phyloP scores from a whole-genome alignment of 2,329 filamentous ascomycete genomes.

The Aureobasidium melanogenum region DNA sequence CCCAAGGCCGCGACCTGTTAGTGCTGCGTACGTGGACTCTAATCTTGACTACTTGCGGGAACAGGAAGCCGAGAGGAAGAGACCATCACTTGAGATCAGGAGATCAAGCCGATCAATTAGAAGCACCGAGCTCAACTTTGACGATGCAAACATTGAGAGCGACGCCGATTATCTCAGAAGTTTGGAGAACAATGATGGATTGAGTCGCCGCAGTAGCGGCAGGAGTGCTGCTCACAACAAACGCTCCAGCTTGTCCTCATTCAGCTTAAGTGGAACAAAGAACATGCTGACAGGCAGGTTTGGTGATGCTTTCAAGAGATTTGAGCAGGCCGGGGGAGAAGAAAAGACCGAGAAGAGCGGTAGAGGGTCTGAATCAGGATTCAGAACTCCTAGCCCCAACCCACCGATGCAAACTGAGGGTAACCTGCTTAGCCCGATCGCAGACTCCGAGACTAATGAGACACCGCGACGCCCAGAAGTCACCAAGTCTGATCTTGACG shows the following conservation, averaged over 20 bases:
- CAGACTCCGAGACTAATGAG: conserved; percentile 66
- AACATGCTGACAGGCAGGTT: conserved; percentile 81
- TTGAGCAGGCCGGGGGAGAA: conserved; percentile 45
- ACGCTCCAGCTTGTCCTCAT: conserved; percentile 60
- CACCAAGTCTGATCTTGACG: conserved; percentile 37
- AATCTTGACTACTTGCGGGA: conserved; percentile 77
- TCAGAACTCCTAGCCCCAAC: conserved; percentile 9
- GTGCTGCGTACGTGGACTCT: conserved; percentile 67
- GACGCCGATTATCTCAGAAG: conserved; percentile 76
- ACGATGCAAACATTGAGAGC: conserved; percentile 63
- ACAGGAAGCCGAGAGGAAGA: conserved; percentile 46
- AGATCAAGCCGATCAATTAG: conserved; percentile 20
- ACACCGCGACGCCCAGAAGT: conserved; percentile 51
- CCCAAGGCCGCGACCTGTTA: conserved; percentile 62
- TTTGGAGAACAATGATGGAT: conserved; percentile 55
- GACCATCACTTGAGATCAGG: conserved; percentile 25
- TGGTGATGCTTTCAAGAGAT: conserved; percentile 86
- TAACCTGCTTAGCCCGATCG: conserved; percentile 55
- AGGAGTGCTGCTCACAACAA: conserved; percentile 45
- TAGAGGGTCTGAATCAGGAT: conserved; percentile 1
- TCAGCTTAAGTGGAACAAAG: conserved; percentile 41
- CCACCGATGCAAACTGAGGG: conserved; percentile 19
- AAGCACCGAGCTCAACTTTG: conserved; percentile 32
- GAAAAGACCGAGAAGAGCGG: not conserved
- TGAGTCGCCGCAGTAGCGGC: conserved; percentile 45